A percentile compares a stretch with the other conserved stretches of the same genome.
These are phyloP conservation scores for Leptographium procerum DNA, from an alignment of 2,329 filamentous ascomycete species.

Conservation along the genomic window DNA sequence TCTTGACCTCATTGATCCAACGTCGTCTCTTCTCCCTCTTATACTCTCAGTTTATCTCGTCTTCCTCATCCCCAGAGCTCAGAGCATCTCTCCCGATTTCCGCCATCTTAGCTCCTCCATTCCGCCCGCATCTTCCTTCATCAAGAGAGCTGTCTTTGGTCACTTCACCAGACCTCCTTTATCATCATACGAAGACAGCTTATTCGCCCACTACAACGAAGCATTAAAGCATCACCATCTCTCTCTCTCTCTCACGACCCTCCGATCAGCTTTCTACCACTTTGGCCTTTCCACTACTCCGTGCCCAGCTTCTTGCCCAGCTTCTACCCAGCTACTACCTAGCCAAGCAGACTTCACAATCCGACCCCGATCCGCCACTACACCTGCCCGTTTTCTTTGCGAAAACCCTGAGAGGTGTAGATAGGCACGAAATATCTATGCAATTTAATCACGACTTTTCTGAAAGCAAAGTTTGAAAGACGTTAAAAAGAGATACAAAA, in stretches of 20 bases:
- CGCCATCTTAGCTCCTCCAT: neutral
- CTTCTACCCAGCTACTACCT: constrained; percentile 15
- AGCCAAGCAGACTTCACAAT: constrained; percentile 6
- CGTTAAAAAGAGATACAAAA: constrained; percentile 14
- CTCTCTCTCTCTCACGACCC: neutral
- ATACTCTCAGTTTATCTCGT: neutral
- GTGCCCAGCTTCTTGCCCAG: constrained; percentile 1
- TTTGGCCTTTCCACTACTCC: constrained; percentile 12
- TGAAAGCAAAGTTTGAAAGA: constrained; percentile 25
- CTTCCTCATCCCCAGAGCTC: neutral
- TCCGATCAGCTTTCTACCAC: neutral
- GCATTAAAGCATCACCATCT: neutral
- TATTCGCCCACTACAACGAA: neutral
- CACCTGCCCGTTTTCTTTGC: constrained; percentile 92
- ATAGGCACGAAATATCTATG: constrained; percentile 41
- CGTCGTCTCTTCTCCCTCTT: neutral
- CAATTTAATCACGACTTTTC: constrained; percentile 24
- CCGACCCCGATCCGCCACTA: constrained; percentile 37
- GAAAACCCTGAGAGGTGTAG: constrained; percentile 74
- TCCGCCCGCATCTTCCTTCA: neutral
- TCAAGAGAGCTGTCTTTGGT: constrained; percentile 6
- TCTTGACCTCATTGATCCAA: neutral
- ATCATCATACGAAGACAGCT: neutral
- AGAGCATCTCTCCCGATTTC: neutral
- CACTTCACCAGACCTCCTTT: constrained; percentile 6